These are phyloP conservation scores for Saccharomyces cerevisiae DNA, from an alignment of 805 yeast genomes.

Conservation along the genomic window DNA sequence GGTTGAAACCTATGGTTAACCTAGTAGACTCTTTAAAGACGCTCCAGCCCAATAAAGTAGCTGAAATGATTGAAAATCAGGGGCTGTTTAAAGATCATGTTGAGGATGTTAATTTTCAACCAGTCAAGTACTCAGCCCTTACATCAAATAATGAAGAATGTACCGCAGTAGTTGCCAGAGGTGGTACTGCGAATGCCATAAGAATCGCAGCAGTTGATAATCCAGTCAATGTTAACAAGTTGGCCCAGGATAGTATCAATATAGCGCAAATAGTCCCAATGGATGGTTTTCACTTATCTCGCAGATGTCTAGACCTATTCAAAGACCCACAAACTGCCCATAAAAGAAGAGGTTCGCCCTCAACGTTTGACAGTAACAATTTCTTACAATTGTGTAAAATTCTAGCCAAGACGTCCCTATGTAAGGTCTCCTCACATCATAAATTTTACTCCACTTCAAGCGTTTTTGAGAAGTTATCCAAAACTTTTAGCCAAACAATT, in stretches of 20 bases:
- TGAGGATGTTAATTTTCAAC: constrained; percentile 17
- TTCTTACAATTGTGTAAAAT: constrained; percentile 20
- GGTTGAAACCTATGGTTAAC: neutral
- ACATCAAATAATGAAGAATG: constrained; percentile 19
- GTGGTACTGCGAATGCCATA: constrained; percentile 25
- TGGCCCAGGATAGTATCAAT: constrained; percentile 5
- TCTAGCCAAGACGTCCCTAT: constrained; percentile 11
- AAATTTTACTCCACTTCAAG: constrained; percentile 9
- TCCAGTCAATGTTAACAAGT: constrained; percentile 2
- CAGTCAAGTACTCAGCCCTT: constrained; percentile 13
- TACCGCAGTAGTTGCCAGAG: constrained; percentile 20
- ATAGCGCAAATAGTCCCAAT: constrained; percentile 48
- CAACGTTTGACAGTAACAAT: constrained; percentile 63
- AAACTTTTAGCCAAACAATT: constrained; percentile 16
- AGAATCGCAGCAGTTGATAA: constrained; percentile 5
- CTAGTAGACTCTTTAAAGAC: neutral
- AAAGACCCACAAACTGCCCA: constrained; percentile 51
- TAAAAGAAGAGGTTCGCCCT: constrained; percentile 72
- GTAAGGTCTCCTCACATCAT: constrained; percentile 2
- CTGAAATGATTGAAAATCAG: constrained; percentile 6
- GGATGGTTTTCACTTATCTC: constrained; percentile 73
- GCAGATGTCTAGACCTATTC: constrained; percentile 40
- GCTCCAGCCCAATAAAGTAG: constrained; percentile 4
- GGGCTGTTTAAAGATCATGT: constrained; percentile 15
- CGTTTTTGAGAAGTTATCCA: constrained; percentile 13